Base-by-base conservation (phyloP, 208 protist genomes). In the Crithidia mellificae region DNA sequence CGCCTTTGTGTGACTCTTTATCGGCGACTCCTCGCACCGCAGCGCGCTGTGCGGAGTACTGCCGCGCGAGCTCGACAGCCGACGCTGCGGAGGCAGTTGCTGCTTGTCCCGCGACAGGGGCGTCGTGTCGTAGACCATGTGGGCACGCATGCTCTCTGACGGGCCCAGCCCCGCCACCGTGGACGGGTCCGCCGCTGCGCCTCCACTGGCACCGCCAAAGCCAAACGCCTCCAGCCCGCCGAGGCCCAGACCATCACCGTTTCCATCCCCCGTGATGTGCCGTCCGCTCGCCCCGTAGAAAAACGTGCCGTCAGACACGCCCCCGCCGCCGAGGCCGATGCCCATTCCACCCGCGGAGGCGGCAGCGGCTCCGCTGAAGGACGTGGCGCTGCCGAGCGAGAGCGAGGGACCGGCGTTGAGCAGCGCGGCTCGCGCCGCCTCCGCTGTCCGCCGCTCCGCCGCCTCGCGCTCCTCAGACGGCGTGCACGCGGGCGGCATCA, bases 381-480 rank as follows among this genome's bases (percentile, higher is more conserved):
- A 74, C 15, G 47, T 27, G 11, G 58, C 56, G 24, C 70, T 65
- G 56, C 55, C 17, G 5, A 44, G n/a, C 36, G 61, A 27, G 5
- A 36, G 29, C 9, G 62, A 70, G 17, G 63, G 63, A 8, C 58
- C 62, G 43, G 54, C 63, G 14, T 43, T 29, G 7, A 61, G 47
- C 51, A 76, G 34, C 20, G 70, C 65, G 3, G 70, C 63, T 19
- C 47, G 51, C 12, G 72, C 67, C 12, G 68, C 55, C 32, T 68
- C 58, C 0, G 50, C 30, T 0, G 71, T 61, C 2, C 59, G 67
- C 7, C 57, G 59, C 64, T 73, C 56, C 22, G 71, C 59, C 27
- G 49, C 63, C 46, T 71, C 75, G 6, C 78, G 73, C 57, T 88
- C 85, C 51, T 77, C 74, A 3, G 86, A 84, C 2, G 86, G 83